Base-by-base conservation (phyloP, 306 rosid species). In the Pyrus communis region DNA sequence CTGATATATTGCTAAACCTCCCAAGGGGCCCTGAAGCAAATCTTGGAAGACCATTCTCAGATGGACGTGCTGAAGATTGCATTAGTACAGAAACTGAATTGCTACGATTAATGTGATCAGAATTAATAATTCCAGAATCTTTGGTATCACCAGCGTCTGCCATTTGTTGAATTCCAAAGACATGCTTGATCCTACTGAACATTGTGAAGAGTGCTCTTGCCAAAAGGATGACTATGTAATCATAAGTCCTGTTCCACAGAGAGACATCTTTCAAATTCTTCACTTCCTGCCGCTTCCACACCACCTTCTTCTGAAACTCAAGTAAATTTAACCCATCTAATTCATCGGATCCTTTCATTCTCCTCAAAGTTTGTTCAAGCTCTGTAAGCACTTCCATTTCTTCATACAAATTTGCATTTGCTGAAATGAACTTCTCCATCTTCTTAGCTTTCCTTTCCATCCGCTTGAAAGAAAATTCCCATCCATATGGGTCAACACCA, bases 21-120 rank as follows among this genome's bases (percentile, higher is more conserved):
- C 91, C 91, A 38, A 91, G 89, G 76, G 99, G 98, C 69, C 99
- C 99, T 1, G 98, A 92, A 28, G 99, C 88, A 84, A 92, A 96
- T 87, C 88, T 89, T 59, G 90, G 58, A 75, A 40, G 91, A 73
- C 71, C 81, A 45, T 79, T 88, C 77, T 76, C 84, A 3, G 89
- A 76, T 35, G 84, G 86, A 58, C 67, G 88, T 60, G 82, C 84
- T 18, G 93, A 86, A 85, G 96, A 61, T 79, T 85, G 97, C 88
- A 89, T 82, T 17, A 87, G 33, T 21, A 90, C 88, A 72, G 96
- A 91, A 72, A 90, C 97, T 30, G 99, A 89, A 21, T 83, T 93
- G 82, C 91, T 88, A 23, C 88, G 86, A 69, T 76, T 75, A 59
- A 87, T 84, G 30, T 81, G 79, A 73, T 88, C 97, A 69, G 90